Conservation (phyloP, 768 basidiomycete species). For the Termitomyces sp. region DNA sequence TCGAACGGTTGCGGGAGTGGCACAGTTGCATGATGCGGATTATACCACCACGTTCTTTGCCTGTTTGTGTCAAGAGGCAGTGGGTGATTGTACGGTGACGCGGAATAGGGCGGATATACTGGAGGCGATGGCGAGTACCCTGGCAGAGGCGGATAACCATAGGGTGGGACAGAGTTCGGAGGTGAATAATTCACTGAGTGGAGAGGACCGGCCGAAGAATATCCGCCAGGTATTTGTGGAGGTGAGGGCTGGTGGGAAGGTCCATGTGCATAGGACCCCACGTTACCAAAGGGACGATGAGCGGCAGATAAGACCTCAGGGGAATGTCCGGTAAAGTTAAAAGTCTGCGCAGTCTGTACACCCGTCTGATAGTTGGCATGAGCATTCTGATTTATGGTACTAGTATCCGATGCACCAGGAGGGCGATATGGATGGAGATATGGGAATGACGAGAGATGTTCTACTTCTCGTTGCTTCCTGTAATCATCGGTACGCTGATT, state of each 20-base stretch:
- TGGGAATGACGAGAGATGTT: conserved; percentile 23
- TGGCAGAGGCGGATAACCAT: conserved; percentile 29
- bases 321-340: conserved; percentile 29
- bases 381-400: conserved; percentile 28
- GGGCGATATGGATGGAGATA: conserved; percentile 31
- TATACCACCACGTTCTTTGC: conserved; percentile 52
- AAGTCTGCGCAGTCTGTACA: conserved; percentile 24
- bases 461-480: conserved; percentile 31
- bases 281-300: conserved; percentile 16
- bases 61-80: conserved; percentile 28
- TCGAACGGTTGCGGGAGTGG: conserved; percentile 18
- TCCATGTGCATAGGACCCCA: conserved; percentile 22
- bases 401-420: conserved; percentile 7
- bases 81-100: conserved; percentile 29
- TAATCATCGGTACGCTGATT: conserved; percentile 26
- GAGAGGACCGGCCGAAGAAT: conserved; percentile 20
- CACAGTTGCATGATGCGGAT: conserved; percentile 24
- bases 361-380: conserved; percentile 27
- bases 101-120: conserved; percentile 31
- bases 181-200: conserved; percentile 30
- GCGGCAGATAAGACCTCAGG: conserved; percentile 23
- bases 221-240: conserved; percentile 17
- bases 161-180: conserved; percentile 24
- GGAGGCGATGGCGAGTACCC: conserved; percentile 27
- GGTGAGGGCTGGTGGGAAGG: conserved; percentile 21